phyloP scores from a whole-genome alignment of 1,284 basidiomycete genomes.

The Afroboletus lepidellus region DNA sequence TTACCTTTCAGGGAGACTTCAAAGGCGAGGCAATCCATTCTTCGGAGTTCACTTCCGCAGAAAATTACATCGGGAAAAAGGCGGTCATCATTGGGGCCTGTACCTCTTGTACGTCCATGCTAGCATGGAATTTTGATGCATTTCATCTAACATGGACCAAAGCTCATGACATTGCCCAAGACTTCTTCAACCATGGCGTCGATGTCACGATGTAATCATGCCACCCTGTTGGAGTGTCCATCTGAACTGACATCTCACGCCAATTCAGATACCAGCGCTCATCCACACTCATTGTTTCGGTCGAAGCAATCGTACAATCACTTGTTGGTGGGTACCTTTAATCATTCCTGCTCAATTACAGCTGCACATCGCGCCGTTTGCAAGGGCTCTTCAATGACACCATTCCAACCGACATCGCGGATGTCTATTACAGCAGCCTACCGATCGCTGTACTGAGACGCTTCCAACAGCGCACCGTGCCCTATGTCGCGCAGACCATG shows the following conservation, averaged over 20 bases:
- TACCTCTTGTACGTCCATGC: slow-evolving; percentile 33
- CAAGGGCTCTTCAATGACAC: slow-evolving; percentile 21
- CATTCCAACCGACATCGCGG: slow-evolving; percentile 28
- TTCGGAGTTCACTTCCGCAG: slow-evolving; percentile 35
- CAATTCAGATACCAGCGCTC: slow-evolving; percentile 30
- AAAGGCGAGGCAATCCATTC: slow-evolving; percentile 39
- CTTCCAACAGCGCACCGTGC: slow-evolving; percentile 19
- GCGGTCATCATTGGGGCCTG: slow-evolving; percentile 46
- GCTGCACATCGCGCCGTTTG: no score
- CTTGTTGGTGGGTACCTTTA: slow-evolving; percentile 19
- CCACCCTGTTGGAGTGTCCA: neutral
- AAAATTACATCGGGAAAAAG: slow-evolving; percentile 41
- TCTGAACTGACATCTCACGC: slow-evolving; percentile 2
- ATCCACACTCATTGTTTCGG: slow-evolving; percentile 29
- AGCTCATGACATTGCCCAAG: slow-evolving; percentile 31
- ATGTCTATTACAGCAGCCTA: slow-evolving; percentile 16
- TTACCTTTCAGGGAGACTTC: slow-evolving; percentile 19
- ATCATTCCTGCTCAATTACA: no score
- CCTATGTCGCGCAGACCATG: slow-evolving; percentile 21
- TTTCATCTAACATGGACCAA: slow-evolving; percentile 3
- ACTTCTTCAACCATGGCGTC: slow-evolving; percentile 21
- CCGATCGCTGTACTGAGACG: slow-evolving; percentile 13
- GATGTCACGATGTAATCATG: slow-evolving; percentile 29
- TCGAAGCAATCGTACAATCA: slow-evolving; percentile 7
- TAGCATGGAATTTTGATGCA: neutral